Evolutionary conservation across 495 filamentous ascomycete species (phyloP).

Genomic region (Cercophora scortea): DNA sequence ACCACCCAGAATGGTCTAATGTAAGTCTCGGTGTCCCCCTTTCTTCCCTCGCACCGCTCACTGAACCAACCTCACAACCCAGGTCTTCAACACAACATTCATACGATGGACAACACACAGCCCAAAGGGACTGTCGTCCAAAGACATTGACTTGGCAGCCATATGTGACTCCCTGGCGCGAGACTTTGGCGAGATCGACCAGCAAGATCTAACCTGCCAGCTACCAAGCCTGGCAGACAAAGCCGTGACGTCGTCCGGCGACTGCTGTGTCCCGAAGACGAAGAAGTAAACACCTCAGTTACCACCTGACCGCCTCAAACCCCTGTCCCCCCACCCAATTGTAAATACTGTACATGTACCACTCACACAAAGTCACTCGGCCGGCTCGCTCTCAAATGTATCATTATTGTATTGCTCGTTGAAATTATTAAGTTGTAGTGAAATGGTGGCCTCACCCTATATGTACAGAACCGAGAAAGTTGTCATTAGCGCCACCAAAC

Average conservation of each 20-base stretch:
- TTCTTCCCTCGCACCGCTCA: not conserved
- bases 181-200: conserved; percentile 41
- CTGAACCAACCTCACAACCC: conserved; percentile 2
- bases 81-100: conserved; percentile 54
- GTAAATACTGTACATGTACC: too few relatives aligned
- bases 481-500: too few relatives aligned
- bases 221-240: conserved; percentile 27
- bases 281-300: not conserved
- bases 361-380: too few relatives aligned
- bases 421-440: too few relatives aligned
- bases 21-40: conserved; percentile 23
- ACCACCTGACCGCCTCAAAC: too few relatives aligned
- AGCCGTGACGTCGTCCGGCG: conserved; percentile 14
- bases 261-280: conserved; percentile 25
- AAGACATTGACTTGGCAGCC: conserved; percentile 57
- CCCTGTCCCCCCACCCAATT: too few relatives aligned
- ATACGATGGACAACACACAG: conserved; percentile 72
- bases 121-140: conserved; percentile 59
- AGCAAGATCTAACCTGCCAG: conserved; percentile 2
- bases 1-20: conserved; percentile 61
- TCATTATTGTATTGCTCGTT: too few relatives aligned
- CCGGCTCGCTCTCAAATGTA: too few relatives aligned
- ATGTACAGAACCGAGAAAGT: too few relatives aligned
- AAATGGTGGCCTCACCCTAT: too few relatives aligned
- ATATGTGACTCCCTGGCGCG: conserved; percentile 55